Percentiles rank a stretch among this genome's conserved stretches.
Evolutionary conservation across 192 early-diverging fungal species (phyloP).

Genomic region (Ambispora gerdemannii): DNA sequence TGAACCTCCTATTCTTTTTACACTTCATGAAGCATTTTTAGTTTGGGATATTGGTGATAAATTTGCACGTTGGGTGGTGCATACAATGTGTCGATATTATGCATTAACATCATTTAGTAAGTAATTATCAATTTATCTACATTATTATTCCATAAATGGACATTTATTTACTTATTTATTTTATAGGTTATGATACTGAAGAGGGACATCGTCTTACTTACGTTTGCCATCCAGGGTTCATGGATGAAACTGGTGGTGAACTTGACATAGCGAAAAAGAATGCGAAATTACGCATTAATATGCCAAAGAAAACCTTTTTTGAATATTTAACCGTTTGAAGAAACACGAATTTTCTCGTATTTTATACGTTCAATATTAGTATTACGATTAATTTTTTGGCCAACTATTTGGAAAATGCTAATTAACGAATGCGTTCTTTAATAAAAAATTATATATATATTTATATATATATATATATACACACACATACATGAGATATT

Average conservation of each 20-base stretch:
- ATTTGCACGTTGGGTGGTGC: constrained; percentile 50
- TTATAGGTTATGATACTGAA: constrained; percentile 34
- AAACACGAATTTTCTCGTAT: neutral
- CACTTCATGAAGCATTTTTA: constrained; percentile 35
- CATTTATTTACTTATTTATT: neutral
- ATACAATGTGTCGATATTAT: constrained; percentile 48
- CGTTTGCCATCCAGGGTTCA: constrained; percentile 35
- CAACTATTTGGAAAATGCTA: neutral
- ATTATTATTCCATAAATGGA: neutral
- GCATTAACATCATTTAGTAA: constrained; percentile 50
- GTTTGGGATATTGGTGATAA: constrained; percentile 47
- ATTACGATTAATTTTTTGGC: neutral
- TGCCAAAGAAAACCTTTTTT: constrained; percentile 15
- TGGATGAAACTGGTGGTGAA: neutral
- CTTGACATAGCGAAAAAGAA: neutral
- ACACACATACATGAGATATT: too few species aligned
- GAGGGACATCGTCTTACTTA: constrained; percentile 40
- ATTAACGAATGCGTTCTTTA: neutral
- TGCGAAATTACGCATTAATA: neutral
- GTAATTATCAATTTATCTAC: constrained; percentile 19
- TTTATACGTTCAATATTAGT: neutral
- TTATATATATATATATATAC: too few species aligned
- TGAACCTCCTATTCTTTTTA: constrained; percentile 9
- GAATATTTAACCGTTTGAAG: constrained; percentile 6
- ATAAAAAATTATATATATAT: neutral